phyloP scores from a whole-genome alignment of 2,329 filamentous ascomycete genomes.

The Penicillium sp. region DNA sequence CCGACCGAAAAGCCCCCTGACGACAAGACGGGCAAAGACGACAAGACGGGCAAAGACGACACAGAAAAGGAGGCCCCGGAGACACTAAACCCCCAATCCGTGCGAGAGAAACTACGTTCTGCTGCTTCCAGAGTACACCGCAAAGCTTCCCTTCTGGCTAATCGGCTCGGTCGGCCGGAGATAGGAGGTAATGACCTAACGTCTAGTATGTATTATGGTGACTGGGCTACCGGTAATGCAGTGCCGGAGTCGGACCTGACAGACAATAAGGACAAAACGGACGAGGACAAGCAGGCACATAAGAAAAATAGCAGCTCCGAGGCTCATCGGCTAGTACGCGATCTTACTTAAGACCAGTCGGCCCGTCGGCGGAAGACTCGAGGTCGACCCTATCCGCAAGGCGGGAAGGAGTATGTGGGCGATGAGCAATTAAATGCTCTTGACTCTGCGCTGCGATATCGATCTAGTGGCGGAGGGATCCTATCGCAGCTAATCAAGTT shows the following conservation, averaged over 20 bases:
- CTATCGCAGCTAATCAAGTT: constrained; percentile 31
- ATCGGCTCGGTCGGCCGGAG: constrained; percentile 21
- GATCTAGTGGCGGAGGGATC: constrained; percentile 29
- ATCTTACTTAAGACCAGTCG: constrained; percentile 28
- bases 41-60: not conserved
- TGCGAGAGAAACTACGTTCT: constrained; percentile 1
- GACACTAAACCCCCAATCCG: not conserved
- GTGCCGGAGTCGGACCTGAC: constrained; percentile 26
- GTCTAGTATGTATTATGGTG: constrained; percentile 21
- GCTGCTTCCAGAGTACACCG: constrained; percentile 7
- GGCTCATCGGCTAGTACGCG: constrained; percentile 31
- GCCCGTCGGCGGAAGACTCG: constrained; percentile 16
- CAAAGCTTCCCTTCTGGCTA: constrained; percentile 13
- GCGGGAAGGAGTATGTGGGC: constrained; percentile 9
- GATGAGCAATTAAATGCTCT: constrained; percentile 5
- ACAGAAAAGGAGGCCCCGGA: not conserved
- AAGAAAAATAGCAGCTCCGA: constrained; percentile 26
- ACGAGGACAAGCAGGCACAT: constrained; percentile 23
- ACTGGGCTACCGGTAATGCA: constrained; percentile 26
- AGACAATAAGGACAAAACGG: constrained; percentile 29
- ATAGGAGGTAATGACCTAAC: constrained; percentile 25
- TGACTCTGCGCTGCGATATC: constrained; percentile 20
- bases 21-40: too few relatives aligned
- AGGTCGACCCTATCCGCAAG: constrained; percentile 11
- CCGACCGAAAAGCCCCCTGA: constrained; percentile 5